These are phyloP conservation scores for Diutina pseudorugosa DNA, from an alignment of 1,139 yeast genomes.

Conservation along the genomic window DNA sequence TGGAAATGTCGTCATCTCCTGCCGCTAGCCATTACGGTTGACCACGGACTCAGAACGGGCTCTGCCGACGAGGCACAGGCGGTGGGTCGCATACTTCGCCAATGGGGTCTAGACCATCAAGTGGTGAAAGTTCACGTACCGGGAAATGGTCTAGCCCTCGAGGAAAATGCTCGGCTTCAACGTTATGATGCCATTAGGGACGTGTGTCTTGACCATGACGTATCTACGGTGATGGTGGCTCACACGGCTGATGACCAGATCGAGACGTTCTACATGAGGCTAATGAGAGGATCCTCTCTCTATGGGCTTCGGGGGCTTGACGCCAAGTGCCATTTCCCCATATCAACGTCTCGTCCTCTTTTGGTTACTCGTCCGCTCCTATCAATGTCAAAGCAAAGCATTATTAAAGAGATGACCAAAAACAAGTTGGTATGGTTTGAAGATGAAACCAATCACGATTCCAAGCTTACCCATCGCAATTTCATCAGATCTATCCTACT, in stretches of 20 bases:
- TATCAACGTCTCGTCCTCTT: slow-evolving; percentile 12
- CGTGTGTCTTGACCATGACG: slow-evolving; percentile 15
- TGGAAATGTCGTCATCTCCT: slow-evolving; percentile 14
- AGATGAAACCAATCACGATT: slow-evolving; percentile 51
- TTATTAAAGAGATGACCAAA: slow-evolving; percentile 32
- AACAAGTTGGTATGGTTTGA: slow-evolving; percentile 48
- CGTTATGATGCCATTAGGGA: slow-evolving; percentile 27
- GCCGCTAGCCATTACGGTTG: slow-evolving; percentile 43
- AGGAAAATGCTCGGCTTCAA: slow-evolving; percentile 42
- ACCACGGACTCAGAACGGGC: slow-evolving; percentile 39
- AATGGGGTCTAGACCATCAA: slow-evolving; percentile 30
- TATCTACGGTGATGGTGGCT: slow-evolving; percentile 43
- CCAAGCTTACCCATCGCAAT: slow-evolving; percentile 27
- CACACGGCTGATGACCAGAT: slow-evolving; percentile 65
- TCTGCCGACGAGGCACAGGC: slow-evolving; percentile 36
- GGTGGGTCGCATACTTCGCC: slow-evolving; percentile 21
- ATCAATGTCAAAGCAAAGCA: slow-evolving; percentile 26
- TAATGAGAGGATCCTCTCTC: slow-evolving; percentile 40
- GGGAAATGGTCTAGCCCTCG: slow-evolving; percentile 24
- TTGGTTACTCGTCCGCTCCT: slow-evolving; percentile 43
- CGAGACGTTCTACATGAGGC: slow-evolving; percentile 54
- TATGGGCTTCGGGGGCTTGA: slow-evolving; percentile 44
- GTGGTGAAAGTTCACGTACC: slow-evolving; percentile 21
- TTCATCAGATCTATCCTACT: not conserved
- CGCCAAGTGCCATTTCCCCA: slow-evolving; percentile 16